These are phyloP conservation scores for Stagonosporopsis rhizophila DNA, from an alignment of 2,329 filamentous ascomycete species.

Conservation along the genomic window DNA sequence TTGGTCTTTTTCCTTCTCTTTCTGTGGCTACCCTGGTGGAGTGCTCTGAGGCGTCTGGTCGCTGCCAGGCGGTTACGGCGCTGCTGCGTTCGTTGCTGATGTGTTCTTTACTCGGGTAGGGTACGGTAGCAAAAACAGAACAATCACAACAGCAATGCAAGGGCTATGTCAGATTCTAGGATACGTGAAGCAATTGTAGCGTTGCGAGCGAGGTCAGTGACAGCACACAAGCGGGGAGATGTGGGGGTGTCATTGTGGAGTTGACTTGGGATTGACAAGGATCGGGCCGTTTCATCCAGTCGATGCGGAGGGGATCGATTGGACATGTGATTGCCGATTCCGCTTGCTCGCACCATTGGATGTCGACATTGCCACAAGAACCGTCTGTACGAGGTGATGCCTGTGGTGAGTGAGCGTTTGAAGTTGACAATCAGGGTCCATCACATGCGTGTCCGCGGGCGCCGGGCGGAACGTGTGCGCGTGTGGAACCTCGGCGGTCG, in stretches of 20 bases:
- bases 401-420: background rate
- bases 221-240: conserved; percentile 11
- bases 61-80: background rate
- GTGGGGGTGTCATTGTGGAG: conserved; percentile 14
- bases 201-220: background rate
- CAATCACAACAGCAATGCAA: background rate
- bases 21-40: background rate
- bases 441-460: conserved; percentile 7
- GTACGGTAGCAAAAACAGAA: background rate
- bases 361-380: background rate
- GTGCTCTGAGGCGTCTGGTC: background rate
- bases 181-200: background rate
- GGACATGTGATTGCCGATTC: background rate
- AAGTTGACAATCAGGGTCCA: conserved; percentile 7
- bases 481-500: conserved; percentile 4
- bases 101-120: no score
- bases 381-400: background rate
- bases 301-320: conserved; percentile 1
- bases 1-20: background rate
- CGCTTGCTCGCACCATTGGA: background rate
- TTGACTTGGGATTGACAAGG: conserved; percentile 7
- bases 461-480: background rate
- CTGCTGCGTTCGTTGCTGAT: background rate
- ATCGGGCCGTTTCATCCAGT: conserved; percentile 16
- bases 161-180: no score